These are phyloP conservation scores for Fusarium albidum DNA, from an alignment of 2,329 filamentous ascomycete genomes.

Conservation along the genomic window DNA sequence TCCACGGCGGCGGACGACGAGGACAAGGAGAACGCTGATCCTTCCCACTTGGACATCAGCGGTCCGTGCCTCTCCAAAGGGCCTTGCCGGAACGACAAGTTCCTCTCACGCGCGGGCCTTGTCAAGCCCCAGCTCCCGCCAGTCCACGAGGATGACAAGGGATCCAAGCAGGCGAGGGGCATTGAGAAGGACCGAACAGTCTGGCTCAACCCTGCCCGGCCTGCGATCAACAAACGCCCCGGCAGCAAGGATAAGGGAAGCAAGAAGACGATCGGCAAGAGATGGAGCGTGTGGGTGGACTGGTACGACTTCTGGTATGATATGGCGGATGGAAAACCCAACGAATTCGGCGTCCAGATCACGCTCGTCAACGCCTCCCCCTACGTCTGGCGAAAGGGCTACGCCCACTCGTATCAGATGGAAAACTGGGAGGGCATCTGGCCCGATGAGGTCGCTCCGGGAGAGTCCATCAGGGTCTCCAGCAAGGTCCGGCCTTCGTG, in stretches of 20 bases:
- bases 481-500: background rate
- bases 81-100: background rate
- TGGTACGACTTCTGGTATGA: background rate
- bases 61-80: background rate
- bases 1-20: background rate
- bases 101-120: background rate
- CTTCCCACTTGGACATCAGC: background rate
- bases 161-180: too few relatives aligned
- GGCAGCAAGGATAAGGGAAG: background rate
- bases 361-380: slow-evolving; percentile 46
- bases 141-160: background rate
- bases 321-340: background rate
- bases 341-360: slow-evolving; percentile 13
- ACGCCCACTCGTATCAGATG: slow-evolving; percentile 33
- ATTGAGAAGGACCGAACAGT: too few relatives aligned
- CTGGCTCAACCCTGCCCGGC: background rate
- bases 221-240: background rate
- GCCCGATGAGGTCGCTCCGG: slow-evolving; percentile 40
- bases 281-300: background rate
- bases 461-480: slow-evolving; percentile 27
- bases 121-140: background rate
- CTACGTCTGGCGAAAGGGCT: slow-evolving; percentile 39
- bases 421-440: slow-evolving; percentile 30
- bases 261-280: background rate
- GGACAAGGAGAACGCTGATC: background rate